Evolutionary conservation across 768 basidiomycete genomes (phyloP).

Genomic region (Leccinum rimulosum): DNA sequence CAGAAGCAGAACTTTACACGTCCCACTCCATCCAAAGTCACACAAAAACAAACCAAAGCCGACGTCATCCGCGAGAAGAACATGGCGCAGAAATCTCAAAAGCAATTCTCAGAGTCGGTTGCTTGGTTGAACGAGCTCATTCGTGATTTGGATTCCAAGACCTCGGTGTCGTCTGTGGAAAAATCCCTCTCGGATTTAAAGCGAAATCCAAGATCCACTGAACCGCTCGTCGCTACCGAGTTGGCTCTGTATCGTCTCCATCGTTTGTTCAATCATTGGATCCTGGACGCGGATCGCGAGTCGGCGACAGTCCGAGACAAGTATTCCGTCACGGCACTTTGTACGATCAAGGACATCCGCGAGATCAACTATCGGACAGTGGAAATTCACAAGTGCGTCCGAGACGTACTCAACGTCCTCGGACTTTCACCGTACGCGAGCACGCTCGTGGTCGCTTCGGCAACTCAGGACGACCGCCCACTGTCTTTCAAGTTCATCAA

Average conservation of each 20-base stretch:
- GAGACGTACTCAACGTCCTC: constrained; percentile 40
- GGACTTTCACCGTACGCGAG: constrained; percentile 45
- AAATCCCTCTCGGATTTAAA: constrained; percentile 37
- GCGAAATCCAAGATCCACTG: constrained; percentile 44
- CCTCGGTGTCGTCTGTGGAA: constrained; percentile 22
- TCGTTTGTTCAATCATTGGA: constrained; percentile 52
- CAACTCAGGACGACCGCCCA: constrained; percentile 23
- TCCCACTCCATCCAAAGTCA: constrained; percentile 26
- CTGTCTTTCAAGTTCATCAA: constrained; percentile 56
- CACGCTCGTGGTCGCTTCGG: constrained; percentile 11
- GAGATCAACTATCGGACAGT: constrained; percentile 32
- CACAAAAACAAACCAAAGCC: constrained; percentile 31
- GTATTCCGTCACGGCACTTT: constrained; percentile 46
- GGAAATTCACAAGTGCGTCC: constrained; percentile 36
- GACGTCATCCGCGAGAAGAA: constrained; percentile 47
- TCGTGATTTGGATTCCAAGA: constrained; percentile 27
- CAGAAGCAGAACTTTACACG: constrained; percentile 18
- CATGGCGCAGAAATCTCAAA: constrained; percentile 41
- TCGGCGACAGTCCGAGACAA: constrained; percentile 40
- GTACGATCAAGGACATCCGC: constrained; percentile 45
- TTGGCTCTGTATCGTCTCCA: constrained; percentile 46
- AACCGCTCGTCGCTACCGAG: constrained; percentile 47
- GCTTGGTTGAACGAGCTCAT: constrained; percentile 57
- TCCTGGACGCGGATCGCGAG: constrained; percentile 41
- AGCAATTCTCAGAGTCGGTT: constrained; percentile 37